Percentiles rank a stretch among this genome's conserved stretches.
Conservation (phyloP, 495 filamentous ascomycete species). For the Talaromyces borbonicus region DNA sequence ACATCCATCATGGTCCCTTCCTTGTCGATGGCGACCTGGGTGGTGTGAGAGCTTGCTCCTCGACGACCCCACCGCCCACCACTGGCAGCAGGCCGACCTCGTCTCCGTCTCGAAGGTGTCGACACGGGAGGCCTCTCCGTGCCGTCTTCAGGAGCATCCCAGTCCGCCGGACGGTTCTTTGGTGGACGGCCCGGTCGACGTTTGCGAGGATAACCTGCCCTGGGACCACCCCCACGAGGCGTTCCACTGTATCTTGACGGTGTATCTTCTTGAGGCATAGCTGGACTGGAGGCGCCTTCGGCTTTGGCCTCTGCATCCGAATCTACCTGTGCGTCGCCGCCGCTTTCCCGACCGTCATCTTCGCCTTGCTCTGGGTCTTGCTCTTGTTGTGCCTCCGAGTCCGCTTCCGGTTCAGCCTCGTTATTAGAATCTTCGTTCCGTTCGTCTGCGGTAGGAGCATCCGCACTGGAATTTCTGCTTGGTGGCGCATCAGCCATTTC, state of each 20-base stretch:
- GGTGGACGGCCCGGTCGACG: constrained; percentile 78
- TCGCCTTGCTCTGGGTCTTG: constrained; percentile 9
- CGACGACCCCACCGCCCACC: constrained; percentile 57
- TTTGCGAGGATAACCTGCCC: constrained; percentile 54
- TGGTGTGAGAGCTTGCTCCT: constrained; percentile 63
- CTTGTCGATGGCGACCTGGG: constrained; percentile 82
- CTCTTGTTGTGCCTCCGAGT: constrained; percentile 1
- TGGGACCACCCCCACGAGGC: constrained; percentile 23
- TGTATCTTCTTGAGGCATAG: constrained; percentile 27
- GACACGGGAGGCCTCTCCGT: constrained; percentile 41
- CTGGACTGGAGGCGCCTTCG: constrained; percentile 24
- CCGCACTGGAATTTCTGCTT: constrained; percentile 28
- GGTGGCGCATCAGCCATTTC: constrained; percentile 36
- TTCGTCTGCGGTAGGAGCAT: constrained; percentile 22
- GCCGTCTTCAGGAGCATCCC: constrained; percentile 52
- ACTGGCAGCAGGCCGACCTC: constrained; percentile 59
- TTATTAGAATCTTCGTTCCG: constrained; percentile 17
- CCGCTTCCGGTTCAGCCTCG: constrained; percentile 10
- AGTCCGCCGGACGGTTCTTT: constrained; percentile 70
- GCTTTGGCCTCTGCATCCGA: constrained; percentile 19
- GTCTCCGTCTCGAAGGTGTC: constrained; percentile 53
- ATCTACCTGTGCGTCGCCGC: constrained; percentile 17
- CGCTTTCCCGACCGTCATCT: constrained; percentile 5
- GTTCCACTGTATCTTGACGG: constrained; percentile 24
- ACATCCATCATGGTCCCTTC: constrained; percentile 91